Evolutionary conservation across 352 stramenopile genomes (phyloP).

Genomic region (Phytopythium ostracodes): DNA sequence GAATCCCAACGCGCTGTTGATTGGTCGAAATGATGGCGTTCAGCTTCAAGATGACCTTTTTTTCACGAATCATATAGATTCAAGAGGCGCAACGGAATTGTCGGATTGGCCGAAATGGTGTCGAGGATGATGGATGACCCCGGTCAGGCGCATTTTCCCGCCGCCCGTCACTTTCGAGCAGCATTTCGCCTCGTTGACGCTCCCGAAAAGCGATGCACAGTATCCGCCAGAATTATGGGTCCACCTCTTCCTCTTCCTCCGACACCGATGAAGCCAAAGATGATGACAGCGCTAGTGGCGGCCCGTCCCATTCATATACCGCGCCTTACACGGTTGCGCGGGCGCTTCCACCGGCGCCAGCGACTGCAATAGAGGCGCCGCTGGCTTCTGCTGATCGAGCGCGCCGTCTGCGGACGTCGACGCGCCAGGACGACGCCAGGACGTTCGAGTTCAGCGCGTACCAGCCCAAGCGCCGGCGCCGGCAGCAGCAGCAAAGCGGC

Average conservation of each 20-base stretch:
- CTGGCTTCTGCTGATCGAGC: neutral
- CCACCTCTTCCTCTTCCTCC: neutral
- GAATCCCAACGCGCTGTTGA: neutral
- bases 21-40: neutral
- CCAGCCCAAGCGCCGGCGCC: conserved; percentile 18
- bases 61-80: neutral
- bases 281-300: too few species aligned
- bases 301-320: too few species aligned
- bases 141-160: neutral
- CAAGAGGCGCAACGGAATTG: neutral
- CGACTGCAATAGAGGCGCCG: neutral
- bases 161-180: neutral
- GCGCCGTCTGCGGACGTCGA: neutral
- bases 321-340: neutral
- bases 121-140: neutral
- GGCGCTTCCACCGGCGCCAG: neutral
- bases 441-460: conserved; percentile 32
- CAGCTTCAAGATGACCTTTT: neutral
- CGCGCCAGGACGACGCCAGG: conserved; percentile 4
- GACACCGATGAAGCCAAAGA: neutral
- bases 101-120: neutral
- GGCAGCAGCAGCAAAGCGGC: neutral
- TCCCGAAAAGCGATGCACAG: neutral
- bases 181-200: neutral
- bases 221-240: conserved; percentile 3